A percentile compares a stretch with the other conserved stretches of the same genome.
Conservation (phyloP, 352 stramenopile genomes). For the Pythium plurisporium region DNA sequence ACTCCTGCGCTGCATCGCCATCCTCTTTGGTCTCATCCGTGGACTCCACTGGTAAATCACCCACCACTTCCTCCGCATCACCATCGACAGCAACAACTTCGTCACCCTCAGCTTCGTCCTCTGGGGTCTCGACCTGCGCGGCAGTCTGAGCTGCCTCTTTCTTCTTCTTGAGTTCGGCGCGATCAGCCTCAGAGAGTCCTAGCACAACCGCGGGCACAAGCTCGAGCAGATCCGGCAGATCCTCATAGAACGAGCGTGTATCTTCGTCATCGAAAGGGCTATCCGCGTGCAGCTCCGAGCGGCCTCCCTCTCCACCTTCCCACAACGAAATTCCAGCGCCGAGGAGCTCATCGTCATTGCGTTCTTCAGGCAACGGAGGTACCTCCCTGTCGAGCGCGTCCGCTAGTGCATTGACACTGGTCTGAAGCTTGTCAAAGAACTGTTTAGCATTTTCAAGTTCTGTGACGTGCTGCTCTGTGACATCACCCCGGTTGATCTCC, state of each 20-base stretch:
- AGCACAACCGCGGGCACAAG: constrained; percentile 93
- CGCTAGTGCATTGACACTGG: constrained; percentile 74
- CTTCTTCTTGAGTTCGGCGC: constrained; percentile 82
- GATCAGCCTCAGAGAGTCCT: constrained; percentile 87
- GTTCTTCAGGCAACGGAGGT: constrained; percentile 52
- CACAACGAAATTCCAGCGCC: constrained; percentile 54
- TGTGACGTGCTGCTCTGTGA: constrained; percentile 65
- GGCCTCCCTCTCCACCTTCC: constrained; percentile 60
- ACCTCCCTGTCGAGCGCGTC: constrained; percentile 78
- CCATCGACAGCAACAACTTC: constrained; percentile 32
- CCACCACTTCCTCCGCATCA: constrained; percentile 26
- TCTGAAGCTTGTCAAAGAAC: constrained; percentile 84
- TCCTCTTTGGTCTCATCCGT: constrained; percentile 30
- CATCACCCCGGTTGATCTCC: constrained; percentile 76
- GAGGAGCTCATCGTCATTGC: constrained; percentile 51
- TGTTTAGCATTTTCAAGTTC: constrained; percentile 70
- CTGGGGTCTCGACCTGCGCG: constrained; percentile 18
- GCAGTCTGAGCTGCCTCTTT: constrained; percentile 42
- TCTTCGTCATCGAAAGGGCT: constrained; percentile 96
- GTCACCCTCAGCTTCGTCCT: constrained; percentile 40
- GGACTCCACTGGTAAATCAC: neutral
- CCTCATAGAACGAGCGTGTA: constrained; percentile 95
- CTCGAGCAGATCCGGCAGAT: constrained; percentile 94
- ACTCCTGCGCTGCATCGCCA: too few species aligned
- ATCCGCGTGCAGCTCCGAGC: constrained; percentile 67